These are phyloP conservation scores for Allium cepa DNA, from an alignment of 106 monocot species.

Conservation along the genomic window DNA sequence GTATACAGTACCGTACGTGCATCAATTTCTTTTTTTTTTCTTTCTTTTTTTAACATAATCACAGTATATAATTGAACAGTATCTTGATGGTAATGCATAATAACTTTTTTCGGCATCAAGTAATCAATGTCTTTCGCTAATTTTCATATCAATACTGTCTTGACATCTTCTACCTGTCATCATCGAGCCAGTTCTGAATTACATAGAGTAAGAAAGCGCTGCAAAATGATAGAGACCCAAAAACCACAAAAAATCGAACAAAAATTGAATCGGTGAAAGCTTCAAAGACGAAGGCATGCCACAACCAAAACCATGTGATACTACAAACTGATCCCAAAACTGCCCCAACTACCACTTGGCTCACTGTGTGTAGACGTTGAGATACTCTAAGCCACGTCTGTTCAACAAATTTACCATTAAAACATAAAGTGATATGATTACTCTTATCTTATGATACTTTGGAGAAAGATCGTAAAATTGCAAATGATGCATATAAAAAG, in stretches of 20 bases:
- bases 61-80: no score
- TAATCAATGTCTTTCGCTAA: no score
- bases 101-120: no score
- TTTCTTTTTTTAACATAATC: no score
- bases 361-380: slow-evolving; percentile 51
- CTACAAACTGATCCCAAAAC: slow-evolving; percentile 37
- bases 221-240: slow-evolving; percentile 29
- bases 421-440: neutral
- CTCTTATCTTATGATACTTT: no score
- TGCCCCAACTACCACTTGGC: slow-evolving; percentile 75
- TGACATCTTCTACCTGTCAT: slow-evolving; percentile 15
- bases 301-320: slow-evolving; percentile 60
- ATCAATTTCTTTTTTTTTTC: no score
- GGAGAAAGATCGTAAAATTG: no score
- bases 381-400: slow-evolving; percentile 83
- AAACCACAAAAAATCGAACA: slow-evolving; percentile 35
- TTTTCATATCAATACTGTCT: neutral
- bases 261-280: slow-evolving; percentile 49
- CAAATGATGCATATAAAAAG: no score
- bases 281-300: slow-evolving; percentile 45
- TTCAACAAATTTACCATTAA: neutral
- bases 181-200: slow-evolving; percentile 52
- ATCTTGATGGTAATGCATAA: no score
- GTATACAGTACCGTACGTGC: no score
- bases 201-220: slow-evolving; percentile 42